Base-by-base conservation (phyloP, 257 asterid species). In the Fraxinus pennsylvanica region DNA sequence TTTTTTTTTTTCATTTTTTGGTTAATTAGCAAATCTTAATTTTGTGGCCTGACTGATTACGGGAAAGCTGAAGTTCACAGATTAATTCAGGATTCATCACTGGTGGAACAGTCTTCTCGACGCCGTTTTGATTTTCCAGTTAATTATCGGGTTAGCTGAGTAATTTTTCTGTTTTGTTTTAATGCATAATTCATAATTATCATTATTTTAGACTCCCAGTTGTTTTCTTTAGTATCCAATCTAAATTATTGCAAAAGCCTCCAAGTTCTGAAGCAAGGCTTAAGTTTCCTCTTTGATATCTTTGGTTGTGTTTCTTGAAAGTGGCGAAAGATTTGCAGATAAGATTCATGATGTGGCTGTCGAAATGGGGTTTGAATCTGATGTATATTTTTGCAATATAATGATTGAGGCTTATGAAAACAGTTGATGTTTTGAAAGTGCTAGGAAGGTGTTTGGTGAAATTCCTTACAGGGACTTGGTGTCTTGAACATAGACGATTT, bases 341-440 rank as follows among this genome's bases (percentile, higher is more conserved):
- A 78, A 77, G 79, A 75, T 87, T 72, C 91, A 87, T 65, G 71
- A 82, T 50, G 74, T 80, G 73, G 87, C 80, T 27, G 10, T 87
- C 71, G 77, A 69, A 74, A 82, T 84, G 87, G 88, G 90, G 2
- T 86, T 86, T 47, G 86, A 25, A 15, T 70, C 41, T 50, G 88
- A 88, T 80, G 82, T 80, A 72, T 85, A 84, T 68, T 84, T 86
- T 74, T 81, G 90, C 81, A 84, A 84, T 47, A 76, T 87, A 9
- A 30, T 81, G 83, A 79, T 86, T 12, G 81, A 76, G 25, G 73
- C 70, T 15, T 81, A 78, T 63, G 6, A 14, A 15, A 82, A 78
- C 72, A 70, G 54, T 33, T 82, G 75, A 43, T 74, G 75, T 36
- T 69, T 74, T 69, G 71, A 45, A 7, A 82, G 78, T 71, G 92